Evolutionary conservation across 2,329 filamentous ascomycete genomes (phyloP), one percentile per base, ranked within the genome.

Genomic region (Penicillium sp.): DNA sequence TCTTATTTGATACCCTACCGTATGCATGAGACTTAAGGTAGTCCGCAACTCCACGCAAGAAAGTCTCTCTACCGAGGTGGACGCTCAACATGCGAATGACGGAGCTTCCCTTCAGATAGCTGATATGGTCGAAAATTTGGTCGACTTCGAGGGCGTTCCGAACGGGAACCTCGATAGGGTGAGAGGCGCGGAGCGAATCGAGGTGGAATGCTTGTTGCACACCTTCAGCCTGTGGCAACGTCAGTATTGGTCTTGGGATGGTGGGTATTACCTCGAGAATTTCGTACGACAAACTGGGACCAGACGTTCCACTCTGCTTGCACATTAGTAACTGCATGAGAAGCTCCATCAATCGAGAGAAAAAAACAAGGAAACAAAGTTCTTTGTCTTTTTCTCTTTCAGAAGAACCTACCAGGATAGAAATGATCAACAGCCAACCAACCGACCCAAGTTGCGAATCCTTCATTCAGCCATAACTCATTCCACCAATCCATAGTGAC

Each of bases 401-500:
- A 35, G 16, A 14, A 7, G 18, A 42, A 19, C 74, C 60, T 74
- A 83, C 81, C 80, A 3, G 94, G 94, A 74, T 97, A 90, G 51
- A 97, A 84, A 70, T 95, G 84, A 70, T 97, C 90, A 55, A 92
- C 85, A 9, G 91, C 92, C 57, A 92, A 83, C 93, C 93, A 99
- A 48, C 93, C 94, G 40, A 97, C 93, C 93, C 93, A 97, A 3
- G 94, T 99, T 39, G 94, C 94, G 70, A 99, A 99, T 11, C 92
- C 92, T 75, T 97, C 93, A 68, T 96, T 96, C 48, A 96, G 82
- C 91, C 91, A 96, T 38, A 94, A 82, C 76, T 95, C 89, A 69
- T 88, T 90, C 90, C 90, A 94, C 91, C 91, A 96, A 72, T 96
- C 90, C 91, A 96, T 96, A 6, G 92, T 96, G 40, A 96, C 91